These are phyloP conservation scores for Verticillium klebahnii DNA, from an alignment of 2,329 filamentous ascomycete species.

Conservation along the genomic window DNA sequence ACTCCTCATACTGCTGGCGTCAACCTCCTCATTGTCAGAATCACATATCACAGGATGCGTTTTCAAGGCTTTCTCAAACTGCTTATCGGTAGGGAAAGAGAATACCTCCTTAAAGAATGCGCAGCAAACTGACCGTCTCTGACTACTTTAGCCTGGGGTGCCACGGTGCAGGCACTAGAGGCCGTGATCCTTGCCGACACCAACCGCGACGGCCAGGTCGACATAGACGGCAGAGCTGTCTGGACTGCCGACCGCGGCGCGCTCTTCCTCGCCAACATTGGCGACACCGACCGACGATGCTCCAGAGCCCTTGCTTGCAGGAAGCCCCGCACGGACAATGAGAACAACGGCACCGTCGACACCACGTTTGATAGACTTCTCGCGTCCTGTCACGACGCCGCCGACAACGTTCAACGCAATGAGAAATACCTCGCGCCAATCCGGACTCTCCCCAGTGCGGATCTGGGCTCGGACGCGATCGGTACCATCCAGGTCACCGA, in stretches of 20 bases:
- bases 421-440: slow-evolving; percentile 26
- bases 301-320: slow-evolving; percentile 1
- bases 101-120: too few species aligned
- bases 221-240: slow-evolving; percentile 19
- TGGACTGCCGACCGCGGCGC: slow-evolving; percentile 22
- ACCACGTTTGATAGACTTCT: slow-evolving; percentile 19
- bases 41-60: too few species aligned
- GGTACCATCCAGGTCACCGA: slow-evolving; percentile 13
- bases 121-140: too few species aligned
- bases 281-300: slow-evolving; percentile 24
- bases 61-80: too few species aligned
- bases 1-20: too few species aligned
- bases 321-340: neutral
- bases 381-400: slow-evolving; percentile 28
- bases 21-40: too few species aligned
- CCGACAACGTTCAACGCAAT: slow-evolving; percentile 23
- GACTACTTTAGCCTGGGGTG: too few species aligned
- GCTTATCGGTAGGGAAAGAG: too few species aligned
- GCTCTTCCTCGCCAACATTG: slow-evolving; percentile 32
- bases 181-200: slow-evolving; percentile 24
- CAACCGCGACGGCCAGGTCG: slow-evolving; percentile 29
- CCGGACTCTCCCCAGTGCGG: slow-evolving; percentile 19
- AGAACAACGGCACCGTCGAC: slow-evolving; percentile 5
- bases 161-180: neutral
- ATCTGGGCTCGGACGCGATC: slow-evolving; percentile 11